A percentile compares a stretch with the other conserved stretches of the same genome.
These are phyloP conservation scores for Mycena crocata DNA, from an alignment of 768 basidiomycete species.

Conservation along the genomic window DNA sequence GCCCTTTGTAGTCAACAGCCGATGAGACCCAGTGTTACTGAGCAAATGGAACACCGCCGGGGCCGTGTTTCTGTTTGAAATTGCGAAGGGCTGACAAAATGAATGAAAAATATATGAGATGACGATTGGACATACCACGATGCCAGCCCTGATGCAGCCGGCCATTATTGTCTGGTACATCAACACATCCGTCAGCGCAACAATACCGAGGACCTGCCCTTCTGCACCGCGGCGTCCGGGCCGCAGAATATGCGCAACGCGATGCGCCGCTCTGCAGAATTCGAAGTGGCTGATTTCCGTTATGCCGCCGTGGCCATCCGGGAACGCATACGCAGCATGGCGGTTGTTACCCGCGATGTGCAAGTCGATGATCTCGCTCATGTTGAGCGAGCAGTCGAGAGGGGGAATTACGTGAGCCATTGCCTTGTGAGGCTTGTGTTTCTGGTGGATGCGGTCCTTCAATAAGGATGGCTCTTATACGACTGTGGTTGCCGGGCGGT, in stretches of 20 bases:
- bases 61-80: constrained; percentile 54
- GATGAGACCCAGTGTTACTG: constrained; percentile 40
- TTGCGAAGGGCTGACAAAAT: constrained; percentile 50
- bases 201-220: constrained; percentile 48
- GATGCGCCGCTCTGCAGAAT: constrained; percentile 57
- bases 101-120: neutral
- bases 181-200: constrained; percentile 43
- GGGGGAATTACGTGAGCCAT: constrained; percentile 1
- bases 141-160: constrained; percentile 51
- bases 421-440: too few species aligned
- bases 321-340: constrained; percentile 34
- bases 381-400: constrained; percentile 18
- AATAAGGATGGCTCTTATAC: too few species aligned
- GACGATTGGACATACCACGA: constrained; percentile 40
- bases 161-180: constrained; percentile 52
- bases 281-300: constrained; percentile 52
- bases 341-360: constrained; percentile 11
- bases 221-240: constrained; percentile 45
- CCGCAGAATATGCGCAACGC: constrained; percentile 52
- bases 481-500: too few species aligned
- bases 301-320: constrained; percentile 35
- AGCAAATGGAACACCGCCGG: constrained; percentile 51
- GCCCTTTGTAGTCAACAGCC: constrained; percentile 14
- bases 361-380: constrained; percentile 14
- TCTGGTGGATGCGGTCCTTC: too few species aligned